phyloP scores from a whole-genome alignment of 345 rosid genomes.

The Hirschfeldia incana region DNA sequence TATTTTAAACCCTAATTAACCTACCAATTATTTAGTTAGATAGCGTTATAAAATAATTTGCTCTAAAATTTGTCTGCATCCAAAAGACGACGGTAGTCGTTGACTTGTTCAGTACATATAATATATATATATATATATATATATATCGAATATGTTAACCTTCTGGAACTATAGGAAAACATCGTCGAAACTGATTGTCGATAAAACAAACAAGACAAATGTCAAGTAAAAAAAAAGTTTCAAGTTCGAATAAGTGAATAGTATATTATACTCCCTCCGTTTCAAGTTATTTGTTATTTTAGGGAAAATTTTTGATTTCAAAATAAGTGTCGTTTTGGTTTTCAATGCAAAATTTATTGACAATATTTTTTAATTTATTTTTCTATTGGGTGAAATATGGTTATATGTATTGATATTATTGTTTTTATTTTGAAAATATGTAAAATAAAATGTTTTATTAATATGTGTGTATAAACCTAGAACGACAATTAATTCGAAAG shows the following conservation, averaged over 20 bases:
- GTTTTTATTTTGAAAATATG: no score
- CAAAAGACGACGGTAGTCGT: conserved; percentile 35
- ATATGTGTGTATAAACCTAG: no score
- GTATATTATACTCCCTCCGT: background rate
- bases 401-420: no score
- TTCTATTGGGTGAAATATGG: no score
- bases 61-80: conserved; percentile 22
- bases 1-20: conserved; percentile 26
- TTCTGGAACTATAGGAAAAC: conserved; percentile 29
- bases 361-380: no score
- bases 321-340: no score
- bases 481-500: no score
- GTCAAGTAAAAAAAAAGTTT: background rate
- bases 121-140: background rate
- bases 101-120: conserved; percentile 18
- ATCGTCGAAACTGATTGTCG: conserved; percentile 27
- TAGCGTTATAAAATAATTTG: conserved; percentile 30
- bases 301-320: no score
- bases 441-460: no score
- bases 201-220: background rate
- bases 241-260: background rate
- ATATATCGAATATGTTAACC: conserved; percentile 16
- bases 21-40: conserved; percentile 22
- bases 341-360: no score
- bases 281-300: no score